These are phyloP conservation scores for Sideroxylon spinosum DNA, from an alignment of 179 eudicot genomes.

Conservation along the genomic window DNA sequence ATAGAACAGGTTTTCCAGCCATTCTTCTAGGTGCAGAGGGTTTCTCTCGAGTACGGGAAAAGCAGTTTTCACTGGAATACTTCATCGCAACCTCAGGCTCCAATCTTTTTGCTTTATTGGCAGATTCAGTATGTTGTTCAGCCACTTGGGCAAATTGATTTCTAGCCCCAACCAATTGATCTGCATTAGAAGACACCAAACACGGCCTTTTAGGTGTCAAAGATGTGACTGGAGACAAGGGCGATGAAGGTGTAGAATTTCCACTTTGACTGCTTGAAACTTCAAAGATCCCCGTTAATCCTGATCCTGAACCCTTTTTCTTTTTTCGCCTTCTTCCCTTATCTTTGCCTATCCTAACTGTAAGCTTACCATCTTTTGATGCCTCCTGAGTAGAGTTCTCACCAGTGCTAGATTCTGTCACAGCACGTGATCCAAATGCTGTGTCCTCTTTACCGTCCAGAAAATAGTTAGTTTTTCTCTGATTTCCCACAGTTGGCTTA, in stretches of 20 bases:
- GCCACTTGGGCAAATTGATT: constrained; percentile 23
- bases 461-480: constrained; percentile 12
- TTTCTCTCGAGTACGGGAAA: constrained; percentile 22
- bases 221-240: constrained; percentile 54
- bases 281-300: constrained; percentile 47
- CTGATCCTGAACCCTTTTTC: constrained; percentile 40
- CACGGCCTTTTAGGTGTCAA: constrained; percentile 33
- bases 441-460: constrained; percentile 18
- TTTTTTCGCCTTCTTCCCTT: constrained; percentile 62
- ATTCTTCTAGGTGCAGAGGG: constrained; percentile 25
- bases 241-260: constrained; percentile 88
- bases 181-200: constrained; percentile 28
- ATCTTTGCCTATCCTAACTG: constrained; percentile 57
- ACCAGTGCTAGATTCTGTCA: constrained; percentile 20
- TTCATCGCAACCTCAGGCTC: constrained; percentile 24
- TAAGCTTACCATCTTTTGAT: constrained; percentile 40
- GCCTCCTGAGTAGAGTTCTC: constrained; percentile 29
- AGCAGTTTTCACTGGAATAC: constrained; percentile 16
- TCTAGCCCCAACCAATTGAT: constrained; percentile 23
- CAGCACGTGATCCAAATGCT: constrained; percentile 11
- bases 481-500: constrained; percentile 18
- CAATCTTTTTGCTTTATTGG: constrained; percentile 19
- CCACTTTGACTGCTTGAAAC: constrained; percentile 91
- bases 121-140: constrained; percentile 15
- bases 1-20: constrained; percentile 37